Base-by-base conservation (phyloP, 2,329 filamentous ascomycete genomes). In the Trichoderma cornu-damae region DNA sequence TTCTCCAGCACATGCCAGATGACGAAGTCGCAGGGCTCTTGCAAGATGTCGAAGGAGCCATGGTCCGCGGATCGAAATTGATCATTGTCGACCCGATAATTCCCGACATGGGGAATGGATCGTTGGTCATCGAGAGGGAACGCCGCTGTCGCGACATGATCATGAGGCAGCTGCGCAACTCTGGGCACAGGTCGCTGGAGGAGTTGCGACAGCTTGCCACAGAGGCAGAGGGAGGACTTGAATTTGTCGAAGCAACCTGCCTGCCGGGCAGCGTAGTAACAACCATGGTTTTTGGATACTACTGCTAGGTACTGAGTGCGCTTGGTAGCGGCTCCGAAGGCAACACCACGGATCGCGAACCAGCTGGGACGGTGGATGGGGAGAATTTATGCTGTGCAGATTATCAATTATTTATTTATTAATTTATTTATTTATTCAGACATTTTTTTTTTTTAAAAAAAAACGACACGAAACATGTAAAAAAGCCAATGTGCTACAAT, bases 1-100 rank as follows among this genome's bases (percentile, higher is more conserved):
- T 78, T 34, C 63, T 80, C 6, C 77, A 79, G 59, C 73, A 79
- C 63, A 79, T 75, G 75, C 68, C 75, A 0, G 72, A 79, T 44
- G 65, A 66, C 7, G 65, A 72, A 12, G 63, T 67, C 1, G 50
- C 63, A 6, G 60, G 59, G 12, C 74, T 76, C 32, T 59, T 71
- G 3, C 8, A 28, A 1, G 44, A 14, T 1, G 16, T 65, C 2
- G 18, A 16, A 2, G 3, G 8, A 3, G 34, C 6, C 9, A 38
- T 56, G 42, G 9, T 7, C 3, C 11, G 8, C 12, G 11, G 4
- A 3, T 58, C 56, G 16, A 14, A 6, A 2, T 16, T 54, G 11
- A 3, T 58, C 9, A 54, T 55, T 18, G 32, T 42, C 9, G 49
- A 48, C 6, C 32, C 49, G 7, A n/a, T 58, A 8, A 26, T 59